Evolutionary conservation across 2,329 filamentous ascomycete species (phyloP), one percentile per base, ranked within the genome.

Genomic region (Rutstroemia sp.): DNA sequence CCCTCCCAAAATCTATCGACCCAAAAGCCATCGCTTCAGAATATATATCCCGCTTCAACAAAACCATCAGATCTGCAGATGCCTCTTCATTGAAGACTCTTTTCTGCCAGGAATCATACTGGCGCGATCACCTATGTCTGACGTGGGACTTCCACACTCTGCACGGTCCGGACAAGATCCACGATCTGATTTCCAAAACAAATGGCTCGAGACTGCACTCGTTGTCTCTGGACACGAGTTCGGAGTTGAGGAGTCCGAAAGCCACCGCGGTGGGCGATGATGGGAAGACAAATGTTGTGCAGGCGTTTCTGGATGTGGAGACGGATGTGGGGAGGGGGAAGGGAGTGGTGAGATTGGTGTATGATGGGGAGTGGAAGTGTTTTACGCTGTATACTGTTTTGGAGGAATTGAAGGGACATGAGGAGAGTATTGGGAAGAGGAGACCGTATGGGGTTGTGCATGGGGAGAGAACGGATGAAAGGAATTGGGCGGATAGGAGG

Each of bases 361-460:
- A 23, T n/a, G 45, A 67, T 19, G 51, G 68, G 2, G 56, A 66
- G 5, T 88, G 83, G 83, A 84, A 82, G 65, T 78, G 82, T 0
- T 86, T 81, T 60, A 84, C 82, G 1, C 63, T 88, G 0, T 87
- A 82, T 64, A 88, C 85, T 0, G 73, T 75, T 0, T 70, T 89
- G 5, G 65, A 75, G 1, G 76, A 79, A 39, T 60, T 89, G 5
- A 78, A 73, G 4, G 80, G 77, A 0, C 70, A 76, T 51, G 78
- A 83, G 57, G 81, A 87, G 66, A 60, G 62, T 0, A 65, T 74
- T 1, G 73, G 75, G 1, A 64, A 63, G 1, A 73, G 73, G 4
- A 73, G 86, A 27, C 76, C 81, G 0, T 71, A 72, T 19, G 86
- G 86, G 0, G 81, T 77, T 4, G 70, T 77, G 42, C 81, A 85